Conservation (phyloP, 192 early-diverging fungal species). For the Coemansia sp. region DNA sequence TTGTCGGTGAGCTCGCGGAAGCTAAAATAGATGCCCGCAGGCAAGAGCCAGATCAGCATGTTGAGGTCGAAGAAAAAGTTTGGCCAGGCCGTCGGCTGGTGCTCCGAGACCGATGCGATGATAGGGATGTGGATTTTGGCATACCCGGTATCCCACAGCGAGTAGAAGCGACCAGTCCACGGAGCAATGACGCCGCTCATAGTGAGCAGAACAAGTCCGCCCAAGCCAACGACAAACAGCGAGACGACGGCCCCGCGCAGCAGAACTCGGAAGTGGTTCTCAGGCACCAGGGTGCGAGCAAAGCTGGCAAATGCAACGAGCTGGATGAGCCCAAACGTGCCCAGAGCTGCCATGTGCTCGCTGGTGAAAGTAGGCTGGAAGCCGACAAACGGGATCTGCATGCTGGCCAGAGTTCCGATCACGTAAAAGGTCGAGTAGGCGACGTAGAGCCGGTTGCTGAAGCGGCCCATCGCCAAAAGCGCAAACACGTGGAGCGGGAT, state of each 20-base stretch:
- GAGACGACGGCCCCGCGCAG: constrained; percentile 68
- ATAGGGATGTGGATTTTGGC: constrained; percentile 99
- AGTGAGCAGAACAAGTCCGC: constrained; percentile 75
- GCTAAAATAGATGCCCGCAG: constrained; percentile 97
- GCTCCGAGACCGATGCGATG: constrained; percentile 99
- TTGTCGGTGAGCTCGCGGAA: constrained; percentile 95
- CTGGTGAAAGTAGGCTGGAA: constrained; percentile 97
- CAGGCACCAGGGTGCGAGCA: constrained; percentile 75
- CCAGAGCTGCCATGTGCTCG: constrained; percentile 99
- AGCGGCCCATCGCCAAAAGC: constrained; percentile 95
- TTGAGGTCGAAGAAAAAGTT: constrained; percentile 99
- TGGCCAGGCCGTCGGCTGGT: constrained; percentile 99
- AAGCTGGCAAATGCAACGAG: constrained; percentile 92
- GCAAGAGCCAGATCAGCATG: constrained; percentile 95
- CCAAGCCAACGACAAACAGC: constrained; percentile 56
- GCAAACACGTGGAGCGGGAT: constrained; percentile 97
- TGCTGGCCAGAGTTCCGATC: constrained; percentile 93
- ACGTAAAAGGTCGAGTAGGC: constrained; percentile 99
- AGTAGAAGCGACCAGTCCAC: constrained; percentile 99
- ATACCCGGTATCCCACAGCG: constrained; percentile 99
- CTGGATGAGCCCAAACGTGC: constrained; percentile 96
- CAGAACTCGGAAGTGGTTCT: constrained; percentile 84
- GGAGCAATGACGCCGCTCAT: constrained; percentile 90
- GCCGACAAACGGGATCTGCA: constrained; percentile 99
- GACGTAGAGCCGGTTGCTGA: constrained; percentile 90